Conservation (phyloP, 192 early-diverging fungal species). For the Linnemannia zychae region DNA sequence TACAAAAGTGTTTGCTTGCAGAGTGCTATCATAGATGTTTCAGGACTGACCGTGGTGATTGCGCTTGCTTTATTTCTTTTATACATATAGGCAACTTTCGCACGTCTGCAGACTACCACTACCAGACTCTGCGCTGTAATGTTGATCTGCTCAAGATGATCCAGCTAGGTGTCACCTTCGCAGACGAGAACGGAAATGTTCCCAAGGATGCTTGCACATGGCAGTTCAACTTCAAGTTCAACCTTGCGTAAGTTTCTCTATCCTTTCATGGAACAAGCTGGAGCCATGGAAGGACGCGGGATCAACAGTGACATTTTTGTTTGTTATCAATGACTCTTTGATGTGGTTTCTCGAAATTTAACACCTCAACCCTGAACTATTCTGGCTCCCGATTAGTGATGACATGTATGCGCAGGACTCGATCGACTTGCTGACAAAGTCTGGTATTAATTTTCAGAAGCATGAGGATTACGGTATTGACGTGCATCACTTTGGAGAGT, state of each 20-base stretch:
- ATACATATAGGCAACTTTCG: slow-evolving; percentile 78
- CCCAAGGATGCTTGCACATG: slow-evolving; percentile 92
- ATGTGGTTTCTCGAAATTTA: slow-evolving; percentile 13
- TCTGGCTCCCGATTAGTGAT: slow-evolving; percentile 61
- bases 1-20: background rate
- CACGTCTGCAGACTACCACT: slow-evolving; percentile 98
- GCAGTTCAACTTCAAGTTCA: slow-evolving; percentile 99
- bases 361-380: slow-evolving; percentile 14
- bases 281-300: background rate
- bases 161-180: slow-evolving; percentile 96
- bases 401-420: slow-evolving; percentile 99
- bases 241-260: slow-evolving; percentile 71
- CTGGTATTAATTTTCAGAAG: slow-evolving; percentile 98
- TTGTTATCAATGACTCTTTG: background rate
- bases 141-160: slow-evolving; percentile 98
- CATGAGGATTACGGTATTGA: slow-evolving; percentile 98
- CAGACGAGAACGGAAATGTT: slow-evolving; percentile 87
- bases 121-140: slow-evolving; percentile 97
- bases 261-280: background rate
- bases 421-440: slow-evolving; percentile 96
- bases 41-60: background rate
- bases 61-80: too few relatives aligned
- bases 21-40: background rate
- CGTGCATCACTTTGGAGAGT: slow-evolving; percentile 95
- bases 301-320: background rate